Evolutionary conservation across 768 basidiomycete species (phyloP), one percentile per base, ranked within the genome.

Genomic region (Gautieria morchelliformis): DNA sequence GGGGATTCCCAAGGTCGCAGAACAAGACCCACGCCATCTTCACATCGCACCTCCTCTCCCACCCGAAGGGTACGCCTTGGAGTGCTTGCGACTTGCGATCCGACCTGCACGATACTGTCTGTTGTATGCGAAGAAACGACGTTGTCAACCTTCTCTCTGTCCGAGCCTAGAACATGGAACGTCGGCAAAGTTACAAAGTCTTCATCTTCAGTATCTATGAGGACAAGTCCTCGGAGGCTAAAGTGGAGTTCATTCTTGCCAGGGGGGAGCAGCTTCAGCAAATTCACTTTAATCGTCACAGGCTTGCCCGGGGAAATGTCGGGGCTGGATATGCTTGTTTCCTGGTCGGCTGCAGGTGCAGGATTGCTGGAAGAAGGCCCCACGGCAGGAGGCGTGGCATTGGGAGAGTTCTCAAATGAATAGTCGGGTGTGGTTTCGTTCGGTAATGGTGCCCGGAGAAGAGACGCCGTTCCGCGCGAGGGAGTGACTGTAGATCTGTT

Each of bases 371-470:
- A 59, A 22, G 56, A 39, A 5, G 58, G 11, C 44, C 53, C 53
- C 30, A 32, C 15, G 40, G 41, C 41, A 5, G 56, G 52, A 20
- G 52, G 47, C 41, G 48, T 32, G 66, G 66, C 70, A 5, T 67
- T 66, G 32, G 66, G 67, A 35, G 69, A 72, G 19, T 73, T 77
- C 63, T 92, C 89, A 61, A 91, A 89, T 1, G 88, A 89, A 67
- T 85, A 88, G 44, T 90, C 89, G 1, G 79, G 75, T 35, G 84
- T 70, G 57, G 75, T 78, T 30, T 80, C 79, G 27, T 70, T 74
- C 1, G 89, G 89, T 17, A 92, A 73, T 4, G 89, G 86, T 1
- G 84, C 86, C 11, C 87, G 83, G 33, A 92, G 74, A 5, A 92
- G 75, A 12, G 89, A 91, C 15, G 80, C 72, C 4, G 76, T 46